A percentile compares a stretch with the other conserved stretches of the same genome.
These are phyloP conservation scores for Cystofilobasidium bisporidii DNA, from an alignment of 768 basidiomycete genomes.

Conservation along the genomic window DNA sequence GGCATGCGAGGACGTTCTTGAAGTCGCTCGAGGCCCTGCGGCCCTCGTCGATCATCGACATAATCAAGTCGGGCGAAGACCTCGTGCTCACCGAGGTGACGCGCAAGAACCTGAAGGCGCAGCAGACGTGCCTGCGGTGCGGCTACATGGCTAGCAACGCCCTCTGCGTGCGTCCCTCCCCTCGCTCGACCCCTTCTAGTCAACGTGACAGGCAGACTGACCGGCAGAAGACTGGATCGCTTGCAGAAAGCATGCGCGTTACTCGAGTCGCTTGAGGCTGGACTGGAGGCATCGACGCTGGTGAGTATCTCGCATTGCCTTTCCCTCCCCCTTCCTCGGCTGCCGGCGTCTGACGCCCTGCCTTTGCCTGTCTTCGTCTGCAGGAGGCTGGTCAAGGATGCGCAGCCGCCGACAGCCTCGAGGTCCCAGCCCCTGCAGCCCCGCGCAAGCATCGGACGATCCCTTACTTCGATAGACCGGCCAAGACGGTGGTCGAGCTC, in stretches of 20 bases:
- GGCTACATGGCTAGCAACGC: slow-evolving; percentile 94
- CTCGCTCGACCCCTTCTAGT: no score
- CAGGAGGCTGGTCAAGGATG: neutral
- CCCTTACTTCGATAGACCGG: neutral
- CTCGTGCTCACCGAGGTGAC: slow-evolving; percentile 78
- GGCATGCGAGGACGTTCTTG: slow-evolving; percentile 84
- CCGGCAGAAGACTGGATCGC: no score
- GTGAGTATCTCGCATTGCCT: neutral
- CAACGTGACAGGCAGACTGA: no score
- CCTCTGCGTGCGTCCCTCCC: slow-evolving; percentile 43
- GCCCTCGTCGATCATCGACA: slow-evolving; percentile 92
- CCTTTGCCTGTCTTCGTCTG: neutral
- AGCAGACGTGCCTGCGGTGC: slow-evolving; percentile 82
- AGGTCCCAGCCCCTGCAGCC: neutral
- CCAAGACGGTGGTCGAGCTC: neutral
- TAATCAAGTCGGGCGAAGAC: slow-evolving; percentile 90
- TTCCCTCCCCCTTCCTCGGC: no score
- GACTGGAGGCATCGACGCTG: slow-evolving; percentile 47
- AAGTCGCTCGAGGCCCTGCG: slow-evolving; percentile 92
- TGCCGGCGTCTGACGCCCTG: neutral
- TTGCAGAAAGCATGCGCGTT: slow-evolving; percentile 61
- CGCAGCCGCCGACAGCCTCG: neutral
- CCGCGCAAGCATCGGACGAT: neutral
- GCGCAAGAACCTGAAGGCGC: slow-evolving; percentile 68
- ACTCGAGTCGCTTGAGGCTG: slow-evolving; percentile 79